Conservation (phyloP, 768 basidiomycete genomes). For the Xerocomus spinulosus region DNA sequence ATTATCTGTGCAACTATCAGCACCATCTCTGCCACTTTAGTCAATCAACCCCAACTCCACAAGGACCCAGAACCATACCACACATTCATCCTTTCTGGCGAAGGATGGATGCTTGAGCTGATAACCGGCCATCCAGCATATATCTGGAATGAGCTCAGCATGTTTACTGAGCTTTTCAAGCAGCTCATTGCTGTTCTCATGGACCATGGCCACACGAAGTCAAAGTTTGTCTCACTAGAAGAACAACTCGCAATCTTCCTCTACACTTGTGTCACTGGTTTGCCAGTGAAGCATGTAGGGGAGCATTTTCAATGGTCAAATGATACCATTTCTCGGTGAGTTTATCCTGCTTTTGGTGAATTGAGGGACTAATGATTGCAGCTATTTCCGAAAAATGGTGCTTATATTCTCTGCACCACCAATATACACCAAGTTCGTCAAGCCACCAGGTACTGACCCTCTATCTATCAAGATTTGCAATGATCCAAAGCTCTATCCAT, state of each 20-base stretch:
- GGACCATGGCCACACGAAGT: neutral
- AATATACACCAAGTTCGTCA: neutral
- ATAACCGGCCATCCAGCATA: neutral
- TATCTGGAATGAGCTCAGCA: neutral
- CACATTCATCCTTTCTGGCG: neutral
- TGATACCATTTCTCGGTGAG: neutral
- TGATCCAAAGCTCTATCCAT: neutral
- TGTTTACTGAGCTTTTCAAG: neutral
- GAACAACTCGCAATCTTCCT: neutral
- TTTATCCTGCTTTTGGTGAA: neutral
- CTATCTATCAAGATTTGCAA: neutral
- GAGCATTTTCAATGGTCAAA: neutral
- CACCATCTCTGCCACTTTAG: too few species aligned
- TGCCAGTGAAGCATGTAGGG: neutral
- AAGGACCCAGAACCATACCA: too few species aligned
- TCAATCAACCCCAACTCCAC: too few species aligned
- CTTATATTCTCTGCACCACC: neutral
- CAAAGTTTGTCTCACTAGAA: neutral
- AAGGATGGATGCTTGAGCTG: conserved; percentile 1
- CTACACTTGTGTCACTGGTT: neutral
- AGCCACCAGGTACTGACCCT: neutral
- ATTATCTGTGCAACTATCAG: too few species aligned
- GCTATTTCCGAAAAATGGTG: neutral
- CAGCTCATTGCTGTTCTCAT: neutral
- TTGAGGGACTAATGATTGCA: neutral